A percentile compares a stretch with the other conserved stretches of the same genome.
Evolutionary conservation across 2,329 filamentous ascomycete species (phyloP).

Genomic region (Botrytis cinerea): DNA sequence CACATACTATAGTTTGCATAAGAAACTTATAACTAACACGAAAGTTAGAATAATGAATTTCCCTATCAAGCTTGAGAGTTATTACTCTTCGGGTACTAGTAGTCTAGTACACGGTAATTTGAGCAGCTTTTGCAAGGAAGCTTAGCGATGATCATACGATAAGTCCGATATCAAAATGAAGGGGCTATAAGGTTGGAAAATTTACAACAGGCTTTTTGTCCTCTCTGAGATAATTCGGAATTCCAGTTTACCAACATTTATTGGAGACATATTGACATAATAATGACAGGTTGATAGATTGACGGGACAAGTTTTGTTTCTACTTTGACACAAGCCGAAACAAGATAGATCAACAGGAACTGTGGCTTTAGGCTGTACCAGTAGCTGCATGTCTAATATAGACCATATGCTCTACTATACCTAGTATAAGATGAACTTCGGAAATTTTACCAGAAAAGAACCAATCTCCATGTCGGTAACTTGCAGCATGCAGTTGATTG

Average conservation of each 20-base stretch:
- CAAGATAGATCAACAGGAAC: not conserved
- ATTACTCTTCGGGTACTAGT: not conserved
- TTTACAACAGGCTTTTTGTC: not conserved
- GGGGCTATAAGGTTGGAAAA: not conserved
- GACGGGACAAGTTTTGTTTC: not conserved
- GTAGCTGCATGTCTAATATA: not conserved
- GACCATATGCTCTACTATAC: not conserved
- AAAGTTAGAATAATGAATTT: not conserved
- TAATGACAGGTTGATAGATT: not conserved
- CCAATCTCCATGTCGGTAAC: not conserved
- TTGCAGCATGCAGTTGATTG: constrained; percentile 1
- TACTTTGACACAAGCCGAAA: not conserved
- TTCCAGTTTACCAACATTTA: not conserved
- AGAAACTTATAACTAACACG: not conserved
- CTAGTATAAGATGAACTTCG: not conserved
- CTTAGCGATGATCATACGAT: not conserved
- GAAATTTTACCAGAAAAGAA: not conserved
- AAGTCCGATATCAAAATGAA: not conserved
- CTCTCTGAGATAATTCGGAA: not conserved
- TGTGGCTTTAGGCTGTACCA: not conserved
- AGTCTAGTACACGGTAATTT: too few species aligned
- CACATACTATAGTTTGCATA: not conserved
- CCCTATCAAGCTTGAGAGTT: not conserved
- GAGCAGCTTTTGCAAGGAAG: not conserved
- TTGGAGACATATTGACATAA: not conserved